Evolutionary conservation across 2,329 filamentous ascomycete species (phyloP), one percentile per base, ranked within the genome.

Genomic region (Diaporthe sp.): DNA sequence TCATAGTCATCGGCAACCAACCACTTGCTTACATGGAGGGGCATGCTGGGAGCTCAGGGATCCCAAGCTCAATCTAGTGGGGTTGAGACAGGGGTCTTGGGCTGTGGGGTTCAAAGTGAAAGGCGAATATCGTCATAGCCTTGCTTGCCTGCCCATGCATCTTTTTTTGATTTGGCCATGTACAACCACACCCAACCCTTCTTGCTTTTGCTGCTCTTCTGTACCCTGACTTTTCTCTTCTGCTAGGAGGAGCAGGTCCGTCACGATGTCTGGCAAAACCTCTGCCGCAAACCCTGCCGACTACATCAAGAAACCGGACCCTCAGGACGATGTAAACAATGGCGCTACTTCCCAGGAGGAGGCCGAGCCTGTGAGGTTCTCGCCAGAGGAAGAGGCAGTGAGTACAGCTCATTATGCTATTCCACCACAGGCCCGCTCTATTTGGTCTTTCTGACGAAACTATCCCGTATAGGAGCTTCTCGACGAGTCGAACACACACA

Each of bases 401-500:
- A 81, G 87, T 83, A 76, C 73, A 65, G 22, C 17, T 28, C 7
- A 37, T 13, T 3, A 37, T 25, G 4, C 8, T 1, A 28, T 20
- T 34, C 25, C 49, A 7, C 9, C 47, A n/a, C 37, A 31, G 3
- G 20, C 13, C 12, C 10, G 7, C 3, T 20, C 4, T 34, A 7
- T 31, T 6, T n/a, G 4, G 20, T 37, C 53, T 31, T 13, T 31
- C 71, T 78, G 49, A 78, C 74, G 49, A 63, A 55, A 57, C 6
- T 3, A 17, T 31, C 57, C 13, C 20, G 65, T 77, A 75, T 75
- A 94, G 92, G 85, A 87, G 51, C 90, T 98, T 22, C 83, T 98
- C 28, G 83, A 87, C 68, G 91, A 96, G 84, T 95, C 95, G 4
- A 92, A 94, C 79, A 82, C 88, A 1, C 91, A 93, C 80, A 98